Conservation (phyloP, 495 filamentous ascomycete species). For the Hyaloscypha finlandica region DNA sequence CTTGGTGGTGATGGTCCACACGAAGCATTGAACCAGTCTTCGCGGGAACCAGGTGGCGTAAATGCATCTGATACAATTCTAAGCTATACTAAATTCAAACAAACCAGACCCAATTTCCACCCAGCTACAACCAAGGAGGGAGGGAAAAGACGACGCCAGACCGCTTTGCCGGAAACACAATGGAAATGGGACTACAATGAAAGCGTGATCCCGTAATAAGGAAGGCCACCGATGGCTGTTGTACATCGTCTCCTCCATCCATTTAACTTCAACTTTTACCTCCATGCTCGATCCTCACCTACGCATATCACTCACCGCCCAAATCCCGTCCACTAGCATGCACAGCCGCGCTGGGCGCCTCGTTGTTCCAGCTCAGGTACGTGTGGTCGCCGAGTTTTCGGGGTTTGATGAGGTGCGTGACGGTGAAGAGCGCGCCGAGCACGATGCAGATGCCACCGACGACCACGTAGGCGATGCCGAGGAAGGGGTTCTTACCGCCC, state of each 20-base stretch:
- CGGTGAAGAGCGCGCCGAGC: constrained; percentile 83
- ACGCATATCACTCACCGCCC: constrained; percentile 11
- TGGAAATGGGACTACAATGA: not conserved
- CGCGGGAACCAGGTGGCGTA: not conserved
- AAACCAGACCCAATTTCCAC: not conserved
- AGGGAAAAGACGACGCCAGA: not conserved
- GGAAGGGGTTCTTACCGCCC: constrained; percentile 93
- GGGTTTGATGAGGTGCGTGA: constrained; percentile 87
- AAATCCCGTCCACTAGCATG: constrained; percentile 29
- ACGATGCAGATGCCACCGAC: constrained; percentile 92
- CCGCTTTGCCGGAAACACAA: not conserved
- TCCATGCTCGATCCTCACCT: not conserved
- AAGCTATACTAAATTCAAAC: not conserved
- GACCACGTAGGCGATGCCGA: constrained; percentile 94
- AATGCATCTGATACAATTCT: not conserved
- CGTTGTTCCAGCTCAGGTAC: constrained; percentile 96
- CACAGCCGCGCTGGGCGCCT: constrained; percentile 62
- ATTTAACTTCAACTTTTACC: too few species aligned
- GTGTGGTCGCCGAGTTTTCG: constrained; percentile 97
- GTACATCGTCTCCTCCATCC: not conserved
- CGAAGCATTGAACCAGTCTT: not conserved
- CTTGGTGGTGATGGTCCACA: too few species aligned
- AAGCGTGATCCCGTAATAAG: not conserved
- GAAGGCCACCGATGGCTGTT: not conserved
- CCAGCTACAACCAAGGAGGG: not conserved